Conservation (phyloP, 495 filamentous ascomycete genomes). For the Penicillium atrosanguineum region DNA sequence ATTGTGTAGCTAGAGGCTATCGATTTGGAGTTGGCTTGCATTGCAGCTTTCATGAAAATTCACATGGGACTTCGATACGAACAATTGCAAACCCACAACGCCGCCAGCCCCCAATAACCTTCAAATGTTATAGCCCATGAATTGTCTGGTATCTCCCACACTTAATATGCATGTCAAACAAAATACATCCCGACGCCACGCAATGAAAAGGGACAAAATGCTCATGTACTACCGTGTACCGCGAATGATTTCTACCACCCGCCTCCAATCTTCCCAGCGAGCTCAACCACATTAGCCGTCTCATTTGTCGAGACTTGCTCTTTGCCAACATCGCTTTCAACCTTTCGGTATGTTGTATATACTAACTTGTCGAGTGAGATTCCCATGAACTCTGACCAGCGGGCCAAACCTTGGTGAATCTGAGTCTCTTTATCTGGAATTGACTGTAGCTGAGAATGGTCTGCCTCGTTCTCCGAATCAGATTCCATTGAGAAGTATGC, state of each 20-base stretch:
- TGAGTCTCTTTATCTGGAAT: conserved; percentile 31
- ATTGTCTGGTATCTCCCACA: conserved; percentile 16
- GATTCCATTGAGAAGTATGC: conserved; percentile 87
- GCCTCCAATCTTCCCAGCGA: conserved; percentile 90
- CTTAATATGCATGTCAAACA: conserved; percentile 15
- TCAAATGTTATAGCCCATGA: neutral
- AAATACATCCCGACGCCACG: conserved; percentile 17
- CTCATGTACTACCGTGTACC: neutral
- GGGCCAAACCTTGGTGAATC: conserved; percentile 56
- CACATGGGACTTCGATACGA: too few species aligned
- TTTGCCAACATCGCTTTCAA: conserved; percentile 94
- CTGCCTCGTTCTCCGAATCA: conserved; percentile 36
- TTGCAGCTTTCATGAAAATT: too few species aligned
- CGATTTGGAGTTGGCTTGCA: too few species aligned
- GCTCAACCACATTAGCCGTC: conserved; percentile 79
- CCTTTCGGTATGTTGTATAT: conserved; percentile 83
- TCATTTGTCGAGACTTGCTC: conserved; percentile 51
- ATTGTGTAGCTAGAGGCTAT: too few species aligned
- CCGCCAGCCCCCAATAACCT: neutral
- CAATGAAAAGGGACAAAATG: conserved; percentile 5
- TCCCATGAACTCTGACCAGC: conserved; percentile 71
- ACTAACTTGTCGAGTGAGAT: conserved; percentile 70
- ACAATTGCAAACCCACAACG: neutral
- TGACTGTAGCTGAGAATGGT: conserved; percentile 12
- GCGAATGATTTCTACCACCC: conserved; percentile 69